These are phyloP conservation scores for Trichophyton rubrum DNA, from an alignment of 2,329 filamentous ascomycete genomes.

Conservation along the genomic window DNA sequence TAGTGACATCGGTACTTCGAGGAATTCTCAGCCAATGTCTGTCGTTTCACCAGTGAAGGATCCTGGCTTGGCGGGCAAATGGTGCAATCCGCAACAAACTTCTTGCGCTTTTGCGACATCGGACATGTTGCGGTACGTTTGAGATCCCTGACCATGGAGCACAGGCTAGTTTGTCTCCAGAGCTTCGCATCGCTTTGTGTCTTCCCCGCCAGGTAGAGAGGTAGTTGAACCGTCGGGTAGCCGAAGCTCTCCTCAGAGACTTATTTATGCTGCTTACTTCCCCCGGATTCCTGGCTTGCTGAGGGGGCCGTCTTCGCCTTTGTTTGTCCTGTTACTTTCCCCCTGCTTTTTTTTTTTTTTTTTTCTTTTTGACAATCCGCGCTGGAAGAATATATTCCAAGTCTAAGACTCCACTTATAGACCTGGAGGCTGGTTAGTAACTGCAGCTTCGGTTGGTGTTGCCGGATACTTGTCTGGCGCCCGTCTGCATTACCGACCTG, in stretches of 20 bases:
- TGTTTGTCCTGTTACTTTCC: not conserved
- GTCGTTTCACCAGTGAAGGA: not conserved
- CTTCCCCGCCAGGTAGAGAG: not conserved
- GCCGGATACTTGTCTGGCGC: no score
- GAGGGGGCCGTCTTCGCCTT: not conserved
- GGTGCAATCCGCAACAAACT: not conserved
- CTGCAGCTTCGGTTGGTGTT: no score
- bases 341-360: no score
- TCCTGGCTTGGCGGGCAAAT: not conserved
- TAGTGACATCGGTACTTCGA: no score
- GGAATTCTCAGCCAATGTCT: not conserved
- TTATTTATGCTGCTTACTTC: not conserved
- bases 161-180: no score
- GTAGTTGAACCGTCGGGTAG: not conserved
- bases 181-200: not conserved
- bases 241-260: not conserved
- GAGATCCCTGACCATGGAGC: constrained; percentile 1
- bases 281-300: not conserved
- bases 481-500: no score
- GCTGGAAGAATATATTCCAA: no score
- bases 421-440: no score
- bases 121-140: not conserved
- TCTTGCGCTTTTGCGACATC: not conserved
- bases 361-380: no score
- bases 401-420: no score